Conservation (phyloP, 75 land plant species). For the Pseudotsuga menziesii region DNA sequence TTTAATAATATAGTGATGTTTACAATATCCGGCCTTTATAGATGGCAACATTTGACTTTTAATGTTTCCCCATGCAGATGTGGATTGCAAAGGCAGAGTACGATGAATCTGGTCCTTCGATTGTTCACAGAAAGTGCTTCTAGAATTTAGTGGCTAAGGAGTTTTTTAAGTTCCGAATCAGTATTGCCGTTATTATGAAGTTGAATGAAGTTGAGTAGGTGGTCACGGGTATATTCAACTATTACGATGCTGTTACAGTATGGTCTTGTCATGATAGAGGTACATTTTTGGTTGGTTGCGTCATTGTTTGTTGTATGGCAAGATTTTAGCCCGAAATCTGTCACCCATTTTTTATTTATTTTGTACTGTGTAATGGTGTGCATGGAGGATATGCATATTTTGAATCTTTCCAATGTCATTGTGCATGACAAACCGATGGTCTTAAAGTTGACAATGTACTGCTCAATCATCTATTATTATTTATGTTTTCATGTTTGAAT, state of each 20-base stretch:
- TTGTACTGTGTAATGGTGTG: slow-evolving; percentile 2
- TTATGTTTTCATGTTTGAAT: not conserved
- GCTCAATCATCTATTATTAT: not conserved
- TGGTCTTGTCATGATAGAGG: not conserved
- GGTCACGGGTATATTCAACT: not conserved
- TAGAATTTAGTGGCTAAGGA: not conserved
- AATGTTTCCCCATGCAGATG: slow-evolving; percentile 17
- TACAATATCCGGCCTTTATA: too few species aligned
- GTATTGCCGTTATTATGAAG: slow-evolving; percentile 5
- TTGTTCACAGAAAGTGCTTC: slow-evolving; percentile 16
- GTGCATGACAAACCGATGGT: not conserved
- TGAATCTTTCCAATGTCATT: slow-evolving; percentile 10
- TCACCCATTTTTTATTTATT: not conserved
- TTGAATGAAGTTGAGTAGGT: not conserved
- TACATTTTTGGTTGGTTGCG: not conserved
- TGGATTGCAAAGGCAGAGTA: slow-evolving; percentile 33
- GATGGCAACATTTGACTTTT: too few species aligned
- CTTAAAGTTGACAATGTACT: not conserved
- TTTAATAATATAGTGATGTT: not conserved
- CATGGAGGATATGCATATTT: slow-evolving; percentile 6
- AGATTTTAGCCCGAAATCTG: slow-evolving; percentile 11
- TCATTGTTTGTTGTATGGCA: slow-evolving; percentile 7
- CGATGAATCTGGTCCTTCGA: slow-evolving; percentile 12
- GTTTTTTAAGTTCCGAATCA: not conserved
- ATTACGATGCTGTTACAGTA: not conserved